Percentiles rank a stretch among this genome's conserved stretches.
phyloP scores from a whole-genome alignment of 805 yeast species.

The Scheffersomyces spartinae region DNA sequence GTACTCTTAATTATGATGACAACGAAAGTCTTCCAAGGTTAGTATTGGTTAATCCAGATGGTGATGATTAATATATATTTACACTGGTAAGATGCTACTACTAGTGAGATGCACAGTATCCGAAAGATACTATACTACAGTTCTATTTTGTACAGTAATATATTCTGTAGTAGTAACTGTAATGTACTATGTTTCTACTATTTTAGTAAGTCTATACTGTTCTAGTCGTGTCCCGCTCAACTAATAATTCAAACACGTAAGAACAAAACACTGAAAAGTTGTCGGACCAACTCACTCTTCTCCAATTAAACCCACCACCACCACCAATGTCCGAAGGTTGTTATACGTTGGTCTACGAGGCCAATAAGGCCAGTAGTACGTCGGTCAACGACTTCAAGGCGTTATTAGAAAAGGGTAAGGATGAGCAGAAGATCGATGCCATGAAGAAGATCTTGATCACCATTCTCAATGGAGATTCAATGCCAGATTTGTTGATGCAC shows the following conservation, averaged over 20 bases:
- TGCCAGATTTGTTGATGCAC: conserved; percentile 92
- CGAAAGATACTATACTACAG: too few species aligned
- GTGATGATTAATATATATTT: too few species aligned
- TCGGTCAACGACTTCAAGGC: conserved; percentile 64
- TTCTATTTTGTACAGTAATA: too few species aligned
- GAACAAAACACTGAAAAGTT: too few species aligned
- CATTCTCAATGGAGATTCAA: conserved; percentile 85
- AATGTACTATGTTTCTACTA: too few species aligned
- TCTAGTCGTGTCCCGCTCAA: too few species aligned
- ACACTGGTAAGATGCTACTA: too few species aligned
- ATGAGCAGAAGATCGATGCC: conserved; percentile 75
- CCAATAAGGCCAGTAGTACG: conserved; percentile 50
- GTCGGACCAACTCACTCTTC: too few species aligned
- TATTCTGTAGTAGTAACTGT: too few species aligned
- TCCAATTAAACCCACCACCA: conserved; percentile 1
- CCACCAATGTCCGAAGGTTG: conserved; percentile 22
- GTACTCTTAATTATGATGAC: conserved; percentile 10
- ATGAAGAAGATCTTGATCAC: conserved; percentile 81
- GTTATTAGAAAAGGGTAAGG: conserved; percentile 78
- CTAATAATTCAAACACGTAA: too few species aligned
- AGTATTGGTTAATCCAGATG: conserved; percentile 49
- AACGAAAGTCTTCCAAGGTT: conserved; percentile 31
- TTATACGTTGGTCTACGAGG: conserved; percentile 70
- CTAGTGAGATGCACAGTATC: too few species aligned
- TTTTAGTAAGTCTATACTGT: too few species aligned